phyloP scores from a whole-genome alignment of 208 protist genomes.

The Leishmania aethiopica region DNA sequence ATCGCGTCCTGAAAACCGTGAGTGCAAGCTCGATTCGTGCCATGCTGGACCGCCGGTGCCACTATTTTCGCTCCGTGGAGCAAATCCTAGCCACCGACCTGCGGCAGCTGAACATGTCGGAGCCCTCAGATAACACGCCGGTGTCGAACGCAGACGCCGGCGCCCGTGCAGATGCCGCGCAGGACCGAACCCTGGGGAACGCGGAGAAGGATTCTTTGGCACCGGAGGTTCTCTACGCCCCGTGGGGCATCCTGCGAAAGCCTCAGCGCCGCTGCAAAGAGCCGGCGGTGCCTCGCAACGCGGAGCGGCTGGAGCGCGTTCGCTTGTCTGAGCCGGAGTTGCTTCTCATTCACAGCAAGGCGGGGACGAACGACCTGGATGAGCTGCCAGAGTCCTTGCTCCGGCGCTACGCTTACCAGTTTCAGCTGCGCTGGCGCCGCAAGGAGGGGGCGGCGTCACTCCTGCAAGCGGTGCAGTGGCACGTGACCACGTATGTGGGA shows the following conservation, averaged over 20 bases:
- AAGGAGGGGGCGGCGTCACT: conserved; percentile 63
- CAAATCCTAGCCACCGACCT: conserved; percentile 76
- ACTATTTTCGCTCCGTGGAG: conserved; percentile 90
- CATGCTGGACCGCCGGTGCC: conserved; percentile 78
- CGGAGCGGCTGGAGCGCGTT: conserved; percentile 68
- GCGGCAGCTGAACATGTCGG: conserved; percentile 40
- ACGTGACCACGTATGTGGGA: conserved; percentile 70
- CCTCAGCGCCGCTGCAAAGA: conserved; percentile 41
- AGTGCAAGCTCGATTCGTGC: conserved; percentile 56
- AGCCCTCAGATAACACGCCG: not conserved
- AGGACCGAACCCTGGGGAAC: conserved; percentile 49
- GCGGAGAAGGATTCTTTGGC: conserved; percentile 47
- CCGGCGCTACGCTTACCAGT: conserved; percentile 87
- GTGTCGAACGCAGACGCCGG: not conserved
- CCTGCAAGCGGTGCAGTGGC: conserved; percentile 83
- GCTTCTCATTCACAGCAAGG: conserved; percentile 61
- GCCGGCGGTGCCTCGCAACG: conserved; percentile 22
- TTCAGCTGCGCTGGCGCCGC: conserved; percentile 79
- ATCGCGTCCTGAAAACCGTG: conserved; percentile 69
- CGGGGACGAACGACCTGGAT: conserved; percentile 70
- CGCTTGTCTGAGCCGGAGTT: conserved; percentile 68
- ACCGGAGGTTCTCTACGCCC: conserved; percentile 78
- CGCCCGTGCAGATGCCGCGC: not conserved
- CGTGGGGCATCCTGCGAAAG: conserved; percentile 87
- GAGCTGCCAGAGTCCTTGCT: conserved; percentile 83